Evolutionary conservation across 1,284 basidiomycete species (phyloP).

Genomic region (Salmacisia buchloeana): DNA sequence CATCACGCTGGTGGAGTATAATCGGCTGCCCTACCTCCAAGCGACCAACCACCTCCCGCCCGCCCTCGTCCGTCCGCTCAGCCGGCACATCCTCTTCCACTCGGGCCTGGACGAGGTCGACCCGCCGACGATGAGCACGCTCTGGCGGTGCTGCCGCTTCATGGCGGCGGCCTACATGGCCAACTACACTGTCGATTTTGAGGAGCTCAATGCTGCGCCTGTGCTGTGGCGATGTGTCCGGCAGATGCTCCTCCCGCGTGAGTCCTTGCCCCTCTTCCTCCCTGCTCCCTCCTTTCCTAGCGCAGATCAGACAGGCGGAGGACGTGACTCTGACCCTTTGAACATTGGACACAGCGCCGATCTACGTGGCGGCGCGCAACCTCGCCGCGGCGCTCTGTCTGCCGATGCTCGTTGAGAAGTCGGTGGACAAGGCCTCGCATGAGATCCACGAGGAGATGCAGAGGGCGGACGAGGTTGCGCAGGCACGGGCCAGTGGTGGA

Average conservation of each 20-base stretch:
- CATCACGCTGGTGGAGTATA: conserved; percentile 62
- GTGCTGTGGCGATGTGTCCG: conserved; percentile 73
- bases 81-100: conserved; percentile 64
- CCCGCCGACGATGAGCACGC: conserved; percentile 5
- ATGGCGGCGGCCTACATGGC: conserved; percentile 8
- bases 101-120: conserved; percentile 63
- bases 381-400: background rate
- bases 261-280: conserved; percentile 47
- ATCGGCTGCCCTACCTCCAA: conserved; percentile 76
- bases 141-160: conserved; percentile 23
- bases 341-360: too few relatives aligned
- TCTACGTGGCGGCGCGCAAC: conserved; percentile 12
- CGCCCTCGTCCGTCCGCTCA: conserved; percentile 65
- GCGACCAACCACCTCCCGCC: conserved; percentile 63
- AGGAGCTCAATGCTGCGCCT: conserved; percentile 71
- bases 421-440: conserved; percentile 5
- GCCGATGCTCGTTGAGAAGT: background rate
- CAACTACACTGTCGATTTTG: conserved; percentile 61
- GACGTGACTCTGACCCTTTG: too few relatives aligned
- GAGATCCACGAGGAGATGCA: background rate
- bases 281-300: background rate
- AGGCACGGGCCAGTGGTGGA: too few relatives aligned
- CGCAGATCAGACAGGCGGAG: background rate
- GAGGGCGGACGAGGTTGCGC: too few relatives aligned
- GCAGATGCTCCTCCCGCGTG: conserved; percentile 69